These are phyloP conservation scores for Austroboletus eburneus DNA, from an alignment of 768 basidiomycete genomes.

Conservation along the genomic window DNA sequence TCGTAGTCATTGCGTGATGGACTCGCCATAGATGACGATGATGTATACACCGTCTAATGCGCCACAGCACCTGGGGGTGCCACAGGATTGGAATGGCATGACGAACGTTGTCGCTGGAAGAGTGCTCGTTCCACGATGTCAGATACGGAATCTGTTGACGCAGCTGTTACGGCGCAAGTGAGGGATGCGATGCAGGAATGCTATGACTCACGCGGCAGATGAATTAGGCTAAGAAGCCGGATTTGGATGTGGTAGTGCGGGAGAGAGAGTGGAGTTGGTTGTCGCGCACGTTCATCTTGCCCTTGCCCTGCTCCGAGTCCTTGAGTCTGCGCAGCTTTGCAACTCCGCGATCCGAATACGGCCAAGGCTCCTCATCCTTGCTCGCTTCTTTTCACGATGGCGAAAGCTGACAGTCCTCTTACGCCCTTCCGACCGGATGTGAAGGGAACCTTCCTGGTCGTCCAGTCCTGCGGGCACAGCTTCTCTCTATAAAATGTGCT, in stretches of 20 bases:
- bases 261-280: constrained; percentile 16
- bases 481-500: constrained; percentile 17
- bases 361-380: constrained; percentile 20
- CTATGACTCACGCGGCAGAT: too few relatives aligned
- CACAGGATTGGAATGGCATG: too few relatives aligned
- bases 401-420: constrained; percentile 19
- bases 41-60: too few relatives aligned
- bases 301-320: too few relatives aligned
- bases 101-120: too few relatives aligned
- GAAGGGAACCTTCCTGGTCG: constrained; percentile 15
- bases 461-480: constrained; percentile 18
- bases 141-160: too few relatives aligned
- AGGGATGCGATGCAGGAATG: too few relatives aligned
- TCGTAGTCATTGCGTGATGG: constrained; percentile 16
- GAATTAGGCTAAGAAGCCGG: too few relatives aligned
- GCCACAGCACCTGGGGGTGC: too few relatives aligned
- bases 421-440: constrained; percentile 23
- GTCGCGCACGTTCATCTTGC: too few relatives aligned
- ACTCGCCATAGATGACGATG: constrained; percentile 1
- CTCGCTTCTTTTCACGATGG: constrained; percentile 24
- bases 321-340: constrained; percentile 14
- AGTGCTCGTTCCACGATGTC: too few relatives aligned
- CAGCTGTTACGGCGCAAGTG: too few relatives aligned
- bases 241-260: constrained; percentile 6
- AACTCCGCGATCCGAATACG: constrained; percentile 31